A percentile compares a stretch with the other conserved stretches of the same genome.
Conservation (phyloP, 441 rosid genomes). For the Kokia cookei region DNA sequence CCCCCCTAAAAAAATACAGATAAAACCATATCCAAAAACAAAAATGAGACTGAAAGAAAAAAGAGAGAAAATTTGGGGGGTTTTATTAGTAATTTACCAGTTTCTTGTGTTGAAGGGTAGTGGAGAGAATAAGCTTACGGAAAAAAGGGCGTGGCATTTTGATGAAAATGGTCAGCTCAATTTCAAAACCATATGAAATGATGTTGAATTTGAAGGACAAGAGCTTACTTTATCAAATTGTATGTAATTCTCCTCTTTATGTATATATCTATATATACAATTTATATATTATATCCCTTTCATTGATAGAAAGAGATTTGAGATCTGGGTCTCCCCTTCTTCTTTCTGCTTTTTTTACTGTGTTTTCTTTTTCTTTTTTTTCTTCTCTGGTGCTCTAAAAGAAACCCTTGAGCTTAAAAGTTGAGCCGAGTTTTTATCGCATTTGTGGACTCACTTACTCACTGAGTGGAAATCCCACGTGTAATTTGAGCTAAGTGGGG, state of each 20-base stretch:
- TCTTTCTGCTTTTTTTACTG: conserved; percentile 12
- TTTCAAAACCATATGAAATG: background rate
- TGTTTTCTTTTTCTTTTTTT: background rate
- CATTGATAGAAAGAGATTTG: conserved; percentile 14
- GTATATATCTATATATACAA: no score
- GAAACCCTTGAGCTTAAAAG: conserved; percentile 18
- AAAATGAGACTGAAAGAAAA: background rate
- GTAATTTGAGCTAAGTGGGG: no score
- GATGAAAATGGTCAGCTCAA: conserved; percentile 7
- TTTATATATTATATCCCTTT: no score
- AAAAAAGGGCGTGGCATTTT: conserved; percentile 90
- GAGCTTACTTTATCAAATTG: background rate
- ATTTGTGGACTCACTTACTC: background rate
- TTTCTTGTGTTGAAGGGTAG: conserved; percentile 62
- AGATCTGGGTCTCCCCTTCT: conserved; percentile 31
- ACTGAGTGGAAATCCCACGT: background rate
- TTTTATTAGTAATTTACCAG: conserved; percentile 43
- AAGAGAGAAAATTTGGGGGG: background rate
- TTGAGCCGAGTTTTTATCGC: conserved; percentile 7
- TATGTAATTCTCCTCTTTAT: background rate
- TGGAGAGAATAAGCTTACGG: conserved; percentile 74
- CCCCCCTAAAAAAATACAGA: background rate
- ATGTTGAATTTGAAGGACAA: background rate
- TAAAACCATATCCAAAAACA: background rate
- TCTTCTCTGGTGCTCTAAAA: no score